Evolutionary conservation across 805 yeast species (phyloP).

Genomic region (Cyberlindnera samutprakarnensis): DNA sequence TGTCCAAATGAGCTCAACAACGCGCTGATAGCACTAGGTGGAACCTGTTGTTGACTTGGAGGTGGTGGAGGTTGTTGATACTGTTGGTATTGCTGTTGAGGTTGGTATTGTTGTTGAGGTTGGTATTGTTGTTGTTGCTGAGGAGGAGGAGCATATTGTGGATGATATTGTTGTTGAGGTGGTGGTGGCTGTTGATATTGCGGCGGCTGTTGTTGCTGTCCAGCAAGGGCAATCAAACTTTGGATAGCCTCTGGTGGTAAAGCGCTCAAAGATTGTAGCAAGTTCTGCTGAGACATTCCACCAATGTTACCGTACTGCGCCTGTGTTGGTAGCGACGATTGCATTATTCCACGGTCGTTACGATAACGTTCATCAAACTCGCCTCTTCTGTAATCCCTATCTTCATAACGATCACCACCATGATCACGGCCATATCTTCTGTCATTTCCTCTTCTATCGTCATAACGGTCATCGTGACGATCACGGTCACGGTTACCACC

Average conservation of each 20-base stretch:
- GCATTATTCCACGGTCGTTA: neutral
- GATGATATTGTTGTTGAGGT: neutral
- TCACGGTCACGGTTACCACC: neutral
- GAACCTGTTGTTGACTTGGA: constrained; percentile 9
- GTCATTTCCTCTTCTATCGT: constrained; percentile 1
- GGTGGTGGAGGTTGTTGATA: neutral
- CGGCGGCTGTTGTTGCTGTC: constrained; percentile 7
- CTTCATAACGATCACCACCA: neutral
- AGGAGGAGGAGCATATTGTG: constrained; percentile 8
- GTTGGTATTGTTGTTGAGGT: constrained; percentile 1
- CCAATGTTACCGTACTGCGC: too few relatives aligned
- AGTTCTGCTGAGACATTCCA: constrained; percentile 3
- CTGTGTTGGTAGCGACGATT: constrained; percentile 1
- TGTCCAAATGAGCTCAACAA: constrained; percentile 2
- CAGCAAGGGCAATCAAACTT: constrained; percentile 6
- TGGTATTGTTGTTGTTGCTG: constrained; percentile 1
- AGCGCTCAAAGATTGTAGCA: constrained; percentile 2
- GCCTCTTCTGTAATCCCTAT: neutral
- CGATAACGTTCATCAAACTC: neutral
- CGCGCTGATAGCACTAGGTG: constrained; percentile 4
- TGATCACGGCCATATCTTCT: constrained; percentile 1
- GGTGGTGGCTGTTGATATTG: neutral
- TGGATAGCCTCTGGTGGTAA: constrained; percentile 6
- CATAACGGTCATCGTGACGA: neutral
- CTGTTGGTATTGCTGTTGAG: constrained; percentile 15